Conservation (phyloP, 176 grass and related monocot species). For the Coix lacrymajobi region DNA sequence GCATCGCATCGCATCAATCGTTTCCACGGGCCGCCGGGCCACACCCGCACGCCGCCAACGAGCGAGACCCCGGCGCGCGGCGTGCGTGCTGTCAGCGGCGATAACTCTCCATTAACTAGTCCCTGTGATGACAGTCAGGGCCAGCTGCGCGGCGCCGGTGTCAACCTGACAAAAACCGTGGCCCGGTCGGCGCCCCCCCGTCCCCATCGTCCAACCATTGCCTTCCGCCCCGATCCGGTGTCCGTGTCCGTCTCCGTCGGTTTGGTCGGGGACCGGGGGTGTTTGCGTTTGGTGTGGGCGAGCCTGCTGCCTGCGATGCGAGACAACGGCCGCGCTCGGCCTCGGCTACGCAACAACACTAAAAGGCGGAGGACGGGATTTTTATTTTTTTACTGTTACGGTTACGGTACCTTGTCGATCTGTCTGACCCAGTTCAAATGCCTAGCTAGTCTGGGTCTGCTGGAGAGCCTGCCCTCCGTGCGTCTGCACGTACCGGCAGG, state of each 20-base stretch:
- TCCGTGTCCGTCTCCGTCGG: background rate
- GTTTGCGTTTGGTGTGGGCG: too few relatives aligned
- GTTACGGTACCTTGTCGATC: too few relatives aligned
- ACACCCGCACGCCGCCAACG: background rate
- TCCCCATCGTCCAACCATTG: background rate
- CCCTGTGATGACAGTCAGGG: background rate
- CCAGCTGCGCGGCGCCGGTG: conserved; percentile 5
- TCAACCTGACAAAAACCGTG: conserved; percentile 5
- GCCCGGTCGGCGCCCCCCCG: background rate
- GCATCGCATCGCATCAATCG: background rate
- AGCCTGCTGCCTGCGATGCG: too few relatives aligned
- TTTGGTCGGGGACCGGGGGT: background rate
- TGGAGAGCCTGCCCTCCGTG: too few relatives aligned
- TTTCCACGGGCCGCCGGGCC: background rate
- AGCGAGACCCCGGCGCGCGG: background rate
- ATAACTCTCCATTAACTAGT: conserved; percentile 20
- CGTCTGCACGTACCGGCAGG: too few relatives aligned
- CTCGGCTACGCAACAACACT: too few relatives aligned
- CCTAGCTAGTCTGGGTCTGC: too few relatives aligned
- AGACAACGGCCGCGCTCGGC: too few relatives aligned
- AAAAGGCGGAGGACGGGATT: too few relatives aligned
- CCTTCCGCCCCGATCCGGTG: background rate
- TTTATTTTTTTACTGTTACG: too few relatives aligned
- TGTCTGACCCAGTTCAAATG: too few relatives aligned
- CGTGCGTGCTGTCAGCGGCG: conserved; percentile 28